Evolutionary conservation across 345 rosid genomes (phyloP), one percentile per base, ranked within the genome.

Genomic region (Kernera saxatilis): DNA sequence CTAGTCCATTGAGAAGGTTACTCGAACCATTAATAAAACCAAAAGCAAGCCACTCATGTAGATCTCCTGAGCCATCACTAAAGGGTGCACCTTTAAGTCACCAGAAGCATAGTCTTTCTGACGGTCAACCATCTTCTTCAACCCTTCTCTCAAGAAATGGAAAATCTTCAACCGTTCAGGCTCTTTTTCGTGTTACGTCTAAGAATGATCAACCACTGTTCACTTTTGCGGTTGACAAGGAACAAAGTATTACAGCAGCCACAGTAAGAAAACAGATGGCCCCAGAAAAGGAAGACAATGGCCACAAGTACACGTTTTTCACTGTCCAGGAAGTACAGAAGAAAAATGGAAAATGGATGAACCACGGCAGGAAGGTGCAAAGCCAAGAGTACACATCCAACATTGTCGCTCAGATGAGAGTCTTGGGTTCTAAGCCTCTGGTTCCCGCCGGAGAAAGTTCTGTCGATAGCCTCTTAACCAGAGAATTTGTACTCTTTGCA

Each of bases 1-100:
- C 96, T 54, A 93, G 97, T 82, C 98, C 98, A 37, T 80, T 93
- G 79, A 87, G 94, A 79, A 88, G 96, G 83, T 74, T 93, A 53
- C 74, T 93, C 54, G 96, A 88, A 52, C 94, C 96, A 19, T 72
- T 93, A 43, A 75, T 87, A 67, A 91, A 82, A 79, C 84, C 91
- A 13, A 93, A 84, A 77, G 76, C 78, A 29, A 79, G 76, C 37
- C 79, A 70, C 58, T 64, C 75, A 40, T 79, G 70, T 66, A 67
- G 73, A 21, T 77, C 78, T 69, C 71, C 63, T 46, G 86, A 85
- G 60, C 80, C 83, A 67, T 58, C 83, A 45, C 74, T 61, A 73
- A 82, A 50, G 45, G 79, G 70, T 62, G 76, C 74, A 1, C 65
- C 72, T 10, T 71, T 82, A 30, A 67, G 53, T 17, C 85, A 78